Evolutionary conservation across 202 grass and related monocot species (phyloP), one percentile per base, ranked within the genome.

Genomic region (Bolboschoenoplectus hybrid): DNA sequence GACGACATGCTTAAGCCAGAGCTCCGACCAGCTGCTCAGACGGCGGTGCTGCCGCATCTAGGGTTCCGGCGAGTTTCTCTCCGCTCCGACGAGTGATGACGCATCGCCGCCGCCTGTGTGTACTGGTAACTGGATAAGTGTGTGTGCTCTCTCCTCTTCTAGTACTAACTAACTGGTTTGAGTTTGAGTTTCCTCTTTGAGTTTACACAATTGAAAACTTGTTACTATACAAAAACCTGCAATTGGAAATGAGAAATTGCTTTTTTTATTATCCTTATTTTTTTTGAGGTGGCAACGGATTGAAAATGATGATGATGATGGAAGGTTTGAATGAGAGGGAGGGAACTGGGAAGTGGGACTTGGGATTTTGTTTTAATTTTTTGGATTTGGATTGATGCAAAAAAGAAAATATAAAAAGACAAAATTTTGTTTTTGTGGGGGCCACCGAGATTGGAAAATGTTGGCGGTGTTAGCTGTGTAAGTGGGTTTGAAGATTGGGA

Each of bases 21-120:
- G 85, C 89, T 88, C 86, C 34, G 90, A 43, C 87, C 84, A 95
- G 80, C 63, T 88, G 75, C 88, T 91, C 85, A 87, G 85, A 61
- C 73, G 72, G 81, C 70, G 58, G 10, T 61, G 91, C 17, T 84
- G 60, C 12, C 19, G 74, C 93, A 95, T 97, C 89, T 87, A 93
- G 43, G 75, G 66, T 82, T 79, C 43, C 85, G 60, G 66, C 89
- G 52, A 84, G 34, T 43, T 47, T 26, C 6, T 84, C 75, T 86
- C 17, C 34, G 46, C 34, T 1, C 46, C 81, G 82, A 85, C 38
- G 40, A 26, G 26, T 26, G 63, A 19, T 46, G 71, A n/a, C 46
- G 68, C 50, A 62, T 67, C 34, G 61, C 67, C 10, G 57, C 53
- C 67, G 26, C 26, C 26, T 26, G 26, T 19, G 87, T 65, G 9